Percentiles rank a stretch among this genome's conserved stretches.
These are phyloP conservation scores for Rhynchospora breviuscula DNA, from an alignment of 176 grass and related monocot genomes.

Conservation along the genomic window DNA sequence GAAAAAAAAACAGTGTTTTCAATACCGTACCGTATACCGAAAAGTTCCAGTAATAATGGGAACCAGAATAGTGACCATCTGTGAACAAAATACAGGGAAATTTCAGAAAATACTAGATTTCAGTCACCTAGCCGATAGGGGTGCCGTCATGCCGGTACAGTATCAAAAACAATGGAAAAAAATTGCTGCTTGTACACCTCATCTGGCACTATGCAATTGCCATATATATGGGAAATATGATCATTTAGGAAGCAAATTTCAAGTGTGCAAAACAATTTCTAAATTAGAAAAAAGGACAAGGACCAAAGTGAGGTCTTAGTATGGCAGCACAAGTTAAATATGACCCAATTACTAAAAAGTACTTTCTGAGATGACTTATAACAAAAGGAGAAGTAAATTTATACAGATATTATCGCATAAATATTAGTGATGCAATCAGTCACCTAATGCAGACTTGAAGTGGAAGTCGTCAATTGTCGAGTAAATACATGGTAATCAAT, in stretches of 20 bases:
- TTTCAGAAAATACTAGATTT: no score
- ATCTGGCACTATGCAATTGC: neutral
- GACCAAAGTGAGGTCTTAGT: neutral
- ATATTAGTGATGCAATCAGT: conserved; percentile 19
- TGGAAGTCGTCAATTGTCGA: conserved; percentile 82
- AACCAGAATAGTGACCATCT: no score
- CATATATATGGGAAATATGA: neutral
- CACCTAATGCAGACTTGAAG: conserved; percentile 47
- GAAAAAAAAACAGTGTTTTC: no score
- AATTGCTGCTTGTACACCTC: neutral
- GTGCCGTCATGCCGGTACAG: no score
- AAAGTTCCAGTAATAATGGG: no score
- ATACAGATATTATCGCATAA: neutral
- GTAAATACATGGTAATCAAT: conserved; percentile 56
- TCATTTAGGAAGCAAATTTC: neutral
- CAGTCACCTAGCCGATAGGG: no score
- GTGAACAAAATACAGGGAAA: no score
- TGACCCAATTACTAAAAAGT: neutral
- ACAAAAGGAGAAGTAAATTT: neutral
- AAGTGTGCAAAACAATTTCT: neutral
- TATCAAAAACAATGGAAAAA: no score
- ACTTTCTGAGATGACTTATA: neutral
- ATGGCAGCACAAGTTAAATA: neutral
- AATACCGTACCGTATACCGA: no score
- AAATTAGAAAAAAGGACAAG: conserved; percentile 6